Conservation (phyloP, 139 green algal genomes). For the Auxenochlorella pyrenoidosa region DNA sequence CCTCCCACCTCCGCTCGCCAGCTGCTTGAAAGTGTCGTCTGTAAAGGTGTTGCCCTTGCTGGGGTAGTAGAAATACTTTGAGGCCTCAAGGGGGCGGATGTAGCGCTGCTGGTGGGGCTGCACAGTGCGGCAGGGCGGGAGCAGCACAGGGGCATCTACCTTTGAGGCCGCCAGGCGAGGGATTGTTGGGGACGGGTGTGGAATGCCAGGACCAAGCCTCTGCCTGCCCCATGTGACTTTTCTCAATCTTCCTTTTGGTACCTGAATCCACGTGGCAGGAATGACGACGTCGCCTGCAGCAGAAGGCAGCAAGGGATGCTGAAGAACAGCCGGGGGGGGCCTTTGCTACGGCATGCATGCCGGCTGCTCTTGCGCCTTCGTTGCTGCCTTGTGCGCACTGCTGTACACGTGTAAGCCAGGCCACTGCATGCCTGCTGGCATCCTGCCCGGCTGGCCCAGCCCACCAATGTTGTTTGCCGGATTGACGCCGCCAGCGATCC, state of each 20-base stretch:
- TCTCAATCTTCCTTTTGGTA: too few species aligned
- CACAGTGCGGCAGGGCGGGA: not conserved
- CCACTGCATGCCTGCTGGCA: not conserved
- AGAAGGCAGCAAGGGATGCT: not conserved
- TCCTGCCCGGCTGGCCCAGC: not conserved
- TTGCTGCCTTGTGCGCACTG: too few species aligned
- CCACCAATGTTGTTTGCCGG: constrained; percentile 4
- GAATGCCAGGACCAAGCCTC: too few species aligned
- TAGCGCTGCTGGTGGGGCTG: constrained; percentile 14
- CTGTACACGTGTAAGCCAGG: too few species aligned
- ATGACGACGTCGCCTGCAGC: constrained; percentile 1
- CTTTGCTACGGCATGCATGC: not conserved
- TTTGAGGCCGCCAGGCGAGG: too few species aligned
- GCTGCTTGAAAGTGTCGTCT: not conserved
- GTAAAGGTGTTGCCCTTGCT: not conserved
- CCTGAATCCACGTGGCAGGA: not conserved
- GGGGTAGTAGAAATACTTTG: constrained; percentile 3
- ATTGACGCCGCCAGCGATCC: not conserved
- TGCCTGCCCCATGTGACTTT: not conserved
- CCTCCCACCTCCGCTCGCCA: not conserved
- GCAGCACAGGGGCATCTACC: not conserved
- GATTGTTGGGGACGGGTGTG: too few species aligned
- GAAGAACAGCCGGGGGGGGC: too few species aligned
- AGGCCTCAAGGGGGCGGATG: not conserved
- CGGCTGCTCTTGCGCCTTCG: not conserved